phyloP scores from a whole-genome alignment of 495 filamentous ascomycete genomes.

The Cladorrhinum samala region DNA sequence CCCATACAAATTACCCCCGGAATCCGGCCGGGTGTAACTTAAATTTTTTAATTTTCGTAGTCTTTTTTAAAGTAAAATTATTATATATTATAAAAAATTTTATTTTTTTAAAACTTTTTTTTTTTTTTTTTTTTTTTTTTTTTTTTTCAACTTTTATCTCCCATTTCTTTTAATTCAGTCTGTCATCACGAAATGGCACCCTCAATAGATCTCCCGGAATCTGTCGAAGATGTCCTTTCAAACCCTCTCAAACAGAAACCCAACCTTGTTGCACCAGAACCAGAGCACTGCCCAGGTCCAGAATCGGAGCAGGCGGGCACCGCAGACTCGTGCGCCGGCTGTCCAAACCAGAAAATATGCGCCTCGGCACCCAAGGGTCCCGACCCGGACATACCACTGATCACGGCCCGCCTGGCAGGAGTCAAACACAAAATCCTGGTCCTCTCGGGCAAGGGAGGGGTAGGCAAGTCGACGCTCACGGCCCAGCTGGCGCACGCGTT shows the following conservation, averaged over 20 bases:
- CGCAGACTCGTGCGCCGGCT: conserved; percentile 84
- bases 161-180: not conserved
- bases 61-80: too few species aligned
- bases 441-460: conserved; percentile 90
- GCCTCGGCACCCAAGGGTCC: conserved; percentile 91
- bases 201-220: conserved; percentile 60
- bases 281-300: conserved; percentile 94
- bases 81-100: too few species aligned
- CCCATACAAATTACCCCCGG: too few species aligned
- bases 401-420: conserved; percentile 71
- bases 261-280: conserved; percentile 84
- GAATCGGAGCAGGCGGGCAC: conserved; percentile 80
- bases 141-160: not conserved
- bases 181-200: conserved; percentile 45
- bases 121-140: not conserved
- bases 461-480: conserved; percentile 91
- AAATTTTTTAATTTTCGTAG: too few species aligned
- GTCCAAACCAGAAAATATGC: conserved; percentile 93
- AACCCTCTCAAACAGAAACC: conserved; percentile 66
- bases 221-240: conserved; percentile 57
- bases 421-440: conserved; percentile 89
- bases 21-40: too few species aligned
- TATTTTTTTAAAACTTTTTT: not conserved
- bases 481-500: conserved; percentile 82
- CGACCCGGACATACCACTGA: conserved; percentile 86